Conservation (phyloP, 805 yeast genomes). For the Ascoidea tarda region DNA sequence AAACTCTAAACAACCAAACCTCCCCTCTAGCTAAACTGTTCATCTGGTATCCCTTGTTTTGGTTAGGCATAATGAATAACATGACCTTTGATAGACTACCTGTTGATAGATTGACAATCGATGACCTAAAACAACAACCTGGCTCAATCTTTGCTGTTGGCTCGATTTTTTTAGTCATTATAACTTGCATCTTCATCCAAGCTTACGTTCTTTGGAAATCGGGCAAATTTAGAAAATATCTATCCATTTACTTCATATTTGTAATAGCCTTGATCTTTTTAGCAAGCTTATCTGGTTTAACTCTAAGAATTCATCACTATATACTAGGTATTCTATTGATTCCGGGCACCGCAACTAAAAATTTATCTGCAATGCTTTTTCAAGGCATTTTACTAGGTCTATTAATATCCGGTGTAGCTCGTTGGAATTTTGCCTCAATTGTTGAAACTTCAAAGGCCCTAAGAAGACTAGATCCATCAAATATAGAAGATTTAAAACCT, state of each 20-base stretch:
- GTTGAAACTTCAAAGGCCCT: constrained; percentile 62
- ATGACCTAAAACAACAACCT: constrained; percentile 60
- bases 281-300: constrained; percentile 42
- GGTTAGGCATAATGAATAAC: constrained; percentile 78
- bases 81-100: constrained; percentile 82
- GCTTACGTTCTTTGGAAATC: constrained; percentile 71
- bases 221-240: constrained; percentile 48
- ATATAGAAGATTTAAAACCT: constrained; percentile 4
- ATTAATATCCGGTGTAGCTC: constrained; percentile 67
- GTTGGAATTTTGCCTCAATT: constrained; percentile 91
- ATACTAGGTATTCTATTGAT: constrained; percentile 62
- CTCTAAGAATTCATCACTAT: constrained; percentile 70
- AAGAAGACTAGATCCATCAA: constrained; percentile 41
- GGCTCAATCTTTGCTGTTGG: constrained; percentile 61
- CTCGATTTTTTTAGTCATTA: constrained; percentile 26
- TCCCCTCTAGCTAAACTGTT: constrained; percentile 24
- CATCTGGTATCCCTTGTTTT: constrained; percentile 66
- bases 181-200: constrained; percentile 50
- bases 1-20: constrained; percentile 30
- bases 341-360: constrained; percentile 75
- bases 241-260: constrained; percentile 35
- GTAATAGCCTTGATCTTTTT: constrained; percentile 30
- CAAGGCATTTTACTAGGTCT: constrained; percentile 82
- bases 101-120: constrained; percentile 64
- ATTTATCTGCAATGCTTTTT: constrained; percentile 53